These are phyloP conservation scores for Rhamnella rubrinervis DNA, from an alignment of 331 rosid genomes.

Conservation along the genomic window DNA sequence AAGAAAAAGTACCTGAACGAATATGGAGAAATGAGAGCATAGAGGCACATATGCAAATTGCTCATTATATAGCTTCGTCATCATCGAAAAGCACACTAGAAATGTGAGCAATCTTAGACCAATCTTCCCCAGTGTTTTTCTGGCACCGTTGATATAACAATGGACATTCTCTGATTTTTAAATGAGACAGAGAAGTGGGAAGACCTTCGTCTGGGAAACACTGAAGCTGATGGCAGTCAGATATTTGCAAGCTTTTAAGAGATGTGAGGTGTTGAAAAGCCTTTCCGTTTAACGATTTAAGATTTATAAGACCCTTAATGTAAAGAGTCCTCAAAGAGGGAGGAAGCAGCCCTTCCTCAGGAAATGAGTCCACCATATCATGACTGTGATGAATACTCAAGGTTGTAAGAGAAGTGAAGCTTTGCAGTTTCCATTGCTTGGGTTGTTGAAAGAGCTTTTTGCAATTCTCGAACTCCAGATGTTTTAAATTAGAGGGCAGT, in stretches of 20 bases:
- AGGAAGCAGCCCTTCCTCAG: conserved; percentile 9
- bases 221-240: neutral
- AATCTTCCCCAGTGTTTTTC: conserved; percentile 3
- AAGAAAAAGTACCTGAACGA: too few species aligned
- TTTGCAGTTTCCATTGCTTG: too few species aligned
- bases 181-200: conserved; percentile 1
- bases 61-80: too few species aligned
- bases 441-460: too few species aligned
- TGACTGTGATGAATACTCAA: too few species aligned
- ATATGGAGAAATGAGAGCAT: too few species aligned
- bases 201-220: conserved; percentile 21
- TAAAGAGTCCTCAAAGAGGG: neutral
- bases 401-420: too few species aligned
- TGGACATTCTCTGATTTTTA: neutral
- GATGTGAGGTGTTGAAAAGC: too few species aligned
- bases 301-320: neutral
- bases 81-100: neutral
- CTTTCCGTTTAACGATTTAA: too few species aligned
- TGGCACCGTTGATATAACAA: neutral
- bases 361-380: too few species aligned
- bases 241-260: neutral
- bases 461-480: too few species aligned
- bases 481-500: neutral
- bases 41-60: too few species aligned
- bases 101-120: conserved; percentile 8